These are phyloP conservation scores for Kockovaella imperatae DNA, from an alignment of 768 basidiomycete species.

Conservation along the genomic window DNA sequence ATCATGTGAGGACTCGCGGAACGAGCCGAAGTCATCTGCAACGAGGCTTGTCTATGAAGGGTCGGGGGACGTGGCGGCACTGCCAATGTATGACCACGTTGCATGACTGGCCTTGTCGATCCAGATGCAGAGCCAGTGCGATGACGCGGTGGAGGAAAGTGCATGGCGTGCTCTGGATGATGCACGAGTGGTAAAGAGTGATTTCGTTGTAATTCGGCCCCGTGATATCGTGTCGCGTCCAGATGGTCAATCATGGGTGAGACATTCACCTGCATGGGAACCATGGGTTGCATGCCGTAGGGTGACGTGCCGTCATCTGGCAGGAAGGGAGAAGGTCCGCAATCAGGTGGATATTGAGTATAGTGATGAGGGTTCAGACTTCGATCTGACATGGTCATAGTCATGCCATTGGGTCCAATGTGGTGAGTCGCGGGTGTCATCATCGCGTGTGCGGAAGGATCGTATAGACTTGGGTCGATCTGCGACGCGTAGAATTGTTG, in stretches of 20 bases:
- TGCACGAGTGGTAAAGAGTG: neutral
- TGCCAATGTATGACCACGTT: constrained; percentile 17
- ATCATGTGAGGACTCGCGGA: constrained; percentile 25
- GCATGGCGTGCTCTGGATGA: constrained; percentile 6
- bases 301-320: neutral
- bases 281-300: neutral
- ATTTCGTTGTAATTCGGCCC: neutral
- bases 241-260: neutral
- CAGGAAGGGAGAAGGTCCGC: neutral
- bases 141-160: constrained; percentile 2
- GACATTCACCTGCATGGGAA: neutral
- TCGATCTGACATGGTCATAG: too few species aligned
- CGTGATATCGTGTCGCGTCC: neutral
- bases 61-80: constrained; percentile 11
- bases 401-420: too few species aligned
- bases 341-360: too few species aligned
- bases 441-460: too few species aligned
- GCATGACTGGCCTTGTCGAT: constrained; percentile 10
- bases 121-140: neutral
- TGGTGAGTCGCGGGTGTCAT: too few species aligned
- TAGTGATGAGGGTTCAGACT: too few species aligned
- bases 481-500: too few species aligned
- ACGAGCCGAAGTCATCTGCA: constrained; percentile 10
- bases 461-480: too few species aligned
- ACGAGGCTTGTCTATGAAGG: constrained; percentile 12